These are phyloP conservation scores for Lasiodiplodia theobromae DNA, from an alignment of 2,329 filamentous ascomycete species.

Conservation along the genomic window DNA sequence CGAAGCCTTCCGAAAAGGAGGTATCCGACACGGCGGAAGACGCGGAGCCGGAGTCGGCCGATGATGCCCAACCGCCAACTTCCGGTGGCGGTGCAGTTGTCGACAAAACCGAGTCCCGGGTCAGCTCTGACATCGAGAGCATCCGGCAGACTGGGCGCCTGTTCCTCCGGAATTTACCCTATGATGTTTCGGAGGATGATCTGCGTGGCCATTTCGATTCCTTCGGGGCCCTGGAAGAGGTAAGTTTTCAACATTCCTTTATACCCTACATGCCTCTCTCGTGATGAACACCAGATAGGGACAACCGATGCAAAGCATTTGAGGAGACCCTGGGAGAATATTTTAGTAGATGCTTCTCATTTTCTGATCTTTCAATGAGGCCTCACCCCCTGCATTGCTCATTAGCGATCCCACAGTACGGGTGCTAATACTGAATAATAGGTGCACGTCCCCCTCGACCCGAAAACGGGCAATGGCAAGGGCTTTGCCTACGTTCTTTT, in stretches of 20 bases:
- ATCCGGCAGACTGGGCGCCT: constrained; percentile 78
- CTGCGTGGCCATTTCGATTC: constrained; percentile 73
- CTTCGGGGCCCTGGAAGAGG: constrained; percentile 85
- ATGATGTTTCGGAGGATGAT: constrained; percentile 78
- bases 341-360: constrained; percentile 99
- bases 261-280: constrained; percentile 31
- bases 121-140: constrained; percentile 54
- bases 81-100: constrained; percentile 39
- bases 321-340: constrained; percentile 91
- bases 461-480: constrained; percentile 75
- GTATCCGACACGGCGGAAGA: constrained; percentile 11
- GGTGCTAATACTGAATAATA: constrained; percentile 51
- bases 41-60: constrained; percentile 30
- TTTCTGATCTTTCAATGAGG: constrained; percentile 66
- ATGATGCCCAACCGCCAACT: constrained; percentile 4
- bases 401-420: constrained; percentile 31
- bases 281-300: constrained; percentile 99
- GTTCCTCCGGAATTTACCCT: constrained; percentile 89
- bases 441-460: constrained; percentile 85
- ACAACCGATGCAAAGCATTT: constrained; percentile 97
- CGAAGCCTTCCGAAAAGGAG: constrained; percentile 31
- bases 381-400: background rate
- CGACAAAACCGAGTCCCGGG: constrained; percentile 52
- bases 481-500: constrained; percentile 91
- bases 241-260: constrained; percentile 56